Evolutionary conservation across 73 alveolate genomes (phyloP), one percentile per base, ranked within the genome.

Genomic region (Symbiodinium pilosum): DNA sequence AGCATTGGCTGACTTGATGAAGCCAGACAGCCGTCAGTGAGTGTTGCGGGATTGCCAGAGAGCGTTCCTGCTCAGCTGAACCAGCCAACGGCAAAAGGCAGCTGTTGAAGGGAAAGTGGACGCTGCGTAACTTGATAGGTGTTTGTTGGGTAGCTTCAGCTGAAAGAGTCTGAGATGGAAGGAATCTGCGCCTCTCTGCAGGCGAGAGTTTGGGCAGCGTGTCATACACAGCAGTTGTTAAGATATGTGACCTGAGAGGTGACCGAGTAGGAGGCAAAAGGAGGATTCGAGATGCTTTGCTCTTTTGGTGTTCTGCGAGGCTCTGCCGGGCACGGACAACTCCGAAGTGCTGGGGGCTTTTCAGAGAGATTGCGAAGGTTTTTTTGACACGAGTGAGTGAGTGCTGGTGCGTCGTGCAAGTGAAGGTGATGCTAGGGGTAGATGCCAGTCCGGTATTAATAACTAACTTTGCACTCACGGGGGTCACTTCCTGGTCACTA

Each of bases 21-120:
- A 71, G 85, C 43, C 85, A 71, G 43, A 71, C 85, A n/a, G 85
- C 32, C 85, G 85, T 71, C 85, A 71, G 84, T 71, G 84, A 71
- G 84, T 71, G 84, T 71, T 71, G 84, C 84, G 84, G 84, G 84
- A 71, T 71, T 71, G 84, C 84, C 84, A 71, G 83, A 56, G 75
- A 64, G 77, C 77, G 38, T 64, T 64, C 36, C 77, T 64, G 77
- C 36, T 18, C 77, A 64, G 77, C 21, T 64, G 77, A 64, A 64
- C 77, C 77, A 21, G 77, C 77, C 85, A 14, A 71, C 85, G 85
- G 47, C 43, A 71, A 71, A 71, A 36, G 85, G 85, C 85, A 71
- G 85, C 85, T 71, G 85, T 71, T 71, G 85, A 71, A 71, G 47
- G 85, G 47, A 30, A 71, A 30, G 85, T 71, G 85, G 85, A 71